Conservation (phyloP, 345 rosid genomes). For the Turritis glabra region DNA sequence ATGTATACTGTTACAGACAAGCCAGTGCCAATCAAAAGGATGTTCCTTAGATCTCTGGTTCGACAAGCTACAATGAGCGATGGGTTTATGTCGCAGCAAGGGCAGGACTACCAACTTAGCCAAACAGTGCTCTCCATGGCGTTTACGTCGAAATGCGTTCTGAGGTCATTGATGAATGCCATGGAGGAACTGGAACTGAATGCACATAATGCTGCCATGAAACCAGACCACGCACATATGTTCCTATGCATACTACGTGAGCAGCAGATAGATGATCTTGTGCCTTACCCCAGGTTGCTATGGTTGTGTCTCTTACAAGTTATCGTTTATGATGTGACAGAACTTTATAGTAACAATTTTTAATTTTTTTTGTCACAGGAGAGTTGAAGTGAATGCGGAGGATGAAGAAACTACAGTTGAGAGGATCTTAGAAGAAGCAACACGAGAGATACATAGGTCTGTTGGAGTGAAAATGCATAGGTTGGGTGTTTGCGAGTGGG, state of each 20-base stretch:
- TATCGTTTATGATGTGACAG: slow-evolving; percentile 10
- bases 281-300: slow-evolving; percentile 77
- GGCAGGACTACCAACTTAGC: slow-evolving; percentile 49
- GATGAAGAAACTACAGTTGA: slow-evolving; percentile 72
- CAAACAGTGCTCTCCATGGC: slow-evolving; percentile 51
- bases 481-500: slow-evolving; percentile 95
- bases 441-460: slow-evolving; percentile 68
- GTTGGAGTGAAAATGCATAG: slow-evolving; percentile 88
- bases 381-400: slow-evolving; percentile 62
- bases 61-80: slow-evolving; percentile 73
- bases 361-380: slow-evolving; percentile 58
- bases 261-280: slow-evolving; percentile 83
- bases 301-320: slow-evolving; percentile 7
- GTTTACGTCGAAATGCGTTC: slow-evolving; percentile 75
- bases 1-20: slow-evolving; percentile 81
- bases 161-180: slow-evolving; percentile 81
- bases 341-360: slow-evolving; percentile 30
- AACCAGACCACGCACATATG: slow-evolving; percentile 90
- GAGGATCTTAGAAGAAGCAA: slow-evolving; percentile 69
- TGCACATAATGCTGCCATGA: slow-evolving; percentile 71
- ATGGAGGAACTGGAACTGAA: slow-evolving; percentile 98
- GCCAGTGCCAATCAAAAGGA: slow-evolving; percentile 68
- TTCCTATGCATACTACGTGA: slow-evolving; percentile 82
- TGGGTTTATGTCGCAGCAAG: slow-evolving; percentile 59
- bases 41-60: slow-evolving; percentile 91